Base-by-base conservation (phyloP, 2,329 filamentous ascomycete species). In the Trichoderma sp. region DNA sequence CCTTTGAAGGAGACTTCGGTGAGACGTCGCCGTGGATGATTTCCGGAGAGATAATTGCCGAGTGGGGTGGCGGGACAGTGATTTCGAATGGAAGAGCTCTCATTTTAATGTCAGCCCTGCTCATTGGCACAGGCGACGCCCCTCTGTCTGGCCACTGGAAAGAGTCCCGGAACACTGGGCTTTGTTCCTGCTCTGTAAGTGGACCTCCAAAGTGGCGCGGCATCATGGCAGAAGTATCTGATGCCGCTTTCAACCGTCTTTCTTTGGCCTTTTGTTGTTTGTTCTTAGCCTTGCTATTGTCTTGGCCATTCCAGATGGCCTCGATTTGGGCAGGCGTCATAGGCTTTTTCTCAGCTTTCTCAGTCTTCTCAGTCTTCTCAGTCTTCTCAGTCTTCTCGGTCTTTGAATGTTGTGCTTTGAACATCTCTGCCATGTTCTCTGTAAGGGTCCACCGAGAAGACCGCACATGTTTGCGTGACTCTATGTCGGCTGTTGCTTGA, bases 321-420 rank as follows among this genome's bases (percentile, higher is more conserved):
- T 87, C 83, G 28, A 89, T 80, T 47, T 85, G 84, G 39, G 84
- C 82, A 20, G 87, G 85, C 12, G 87, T 72, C 71, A 71, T 86
- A 13, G 90, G 78, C 81, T 89, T 88, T 79, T 91, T 88, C 66
- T 89, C 86, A 0, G 84, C 87, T 79, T 91, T 88, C 66, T 89
- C 86, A 0, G 84, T 87, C 72, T 90, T 87, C 6, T 89, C 86
- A 0, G 84, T 4, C n/a, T n/a, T n/a, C n/a, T n/a, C n/a, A n/a
- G n/a, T n/a, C n/a, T n/a, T n/a, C n/a, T n/a, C n/a, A n/a, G n/a
- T n/a, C n/a, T n/a, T n/a, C n/a, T n/a, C n/a, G n/a, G n/a, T n/a
- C 73, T 90, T 87, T 68, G 87, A 82, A 61, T 84, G 84, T 73
- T 83, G 83, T 76, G 90, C 89, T 59, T 82, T 86, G 72, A 91